Evolutionary conservation across 768 basidiomycete species (phyloP).

Genomic region (Multifurca ochricompacta): DNA sequence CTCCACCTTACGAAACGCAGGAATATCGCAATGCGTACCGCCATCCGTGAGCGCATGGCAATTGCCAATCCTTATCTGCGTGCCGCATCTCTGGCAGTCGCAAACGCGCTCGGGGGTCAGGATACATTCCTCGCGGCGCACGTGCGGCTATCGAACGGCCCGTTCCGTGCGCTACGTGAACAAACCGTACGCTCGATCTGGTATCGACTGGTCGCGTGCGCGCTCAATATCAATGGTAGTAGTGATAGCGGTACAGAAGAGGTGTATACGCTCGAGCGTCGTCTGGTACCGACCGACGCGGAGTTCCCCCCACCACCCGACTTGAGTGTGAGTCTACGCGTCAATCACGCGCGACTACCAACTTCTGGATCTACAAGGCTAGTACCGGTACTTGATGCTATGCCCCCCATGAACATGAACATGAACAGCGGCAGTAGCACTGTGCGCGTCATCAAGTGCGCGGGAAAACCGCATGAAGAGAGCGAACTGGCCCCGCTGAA

Average conservation of each 20-base stretch:
- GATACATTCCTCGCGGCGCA: constrained; percentile 53
- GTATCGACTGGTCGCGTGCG: constrained; percentile 46
- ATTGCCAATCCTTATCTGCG: constrained; percentile 44
- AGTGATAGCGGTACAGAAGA: not conserved
- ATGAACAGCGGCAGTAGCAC: constrained; percentile 17
- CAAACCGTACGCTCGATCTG: constrained; percentile 43
- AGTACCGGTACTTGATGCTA: too few species aligned
- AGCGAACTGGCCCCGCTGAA: constrained; percentile 37
- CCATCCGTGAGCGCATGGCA: constrained; percentile 49
- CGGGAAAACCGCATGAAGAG: constrained; percentile 30
- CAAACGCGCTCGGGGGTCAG: constrained; percentile 31
- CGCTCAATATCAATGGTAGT: constrained; percentile 27
- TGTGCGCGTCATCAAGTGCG: constrained; percentile 31
- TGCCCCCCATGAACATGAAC: too few species aligned
- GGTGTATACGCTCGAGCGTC: constrained; percentile 8
- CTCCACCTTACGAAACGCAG: constrained; percentile 39
- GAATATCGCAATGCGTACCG: constrained; percentile 37
- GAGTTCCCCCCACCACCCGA: constrained; percentile 24
- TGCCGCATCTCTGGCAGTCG: constrained; percentile 34
- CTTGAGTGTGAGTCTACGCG: too few species aligned
- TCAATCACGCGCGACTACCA: too few species aligned
- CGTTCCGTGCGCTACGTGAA: constrained; percentile 39
- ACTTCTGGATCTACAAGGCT: too few species aligned
- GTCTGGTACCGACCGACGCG: constrained; percentile 11
- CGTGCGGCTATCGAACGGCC: constrained; percentile 61